Base-by-base conservation (phyloP, 371 early-diverging fungal genomes). In the Mortierella sp. region DNA sequence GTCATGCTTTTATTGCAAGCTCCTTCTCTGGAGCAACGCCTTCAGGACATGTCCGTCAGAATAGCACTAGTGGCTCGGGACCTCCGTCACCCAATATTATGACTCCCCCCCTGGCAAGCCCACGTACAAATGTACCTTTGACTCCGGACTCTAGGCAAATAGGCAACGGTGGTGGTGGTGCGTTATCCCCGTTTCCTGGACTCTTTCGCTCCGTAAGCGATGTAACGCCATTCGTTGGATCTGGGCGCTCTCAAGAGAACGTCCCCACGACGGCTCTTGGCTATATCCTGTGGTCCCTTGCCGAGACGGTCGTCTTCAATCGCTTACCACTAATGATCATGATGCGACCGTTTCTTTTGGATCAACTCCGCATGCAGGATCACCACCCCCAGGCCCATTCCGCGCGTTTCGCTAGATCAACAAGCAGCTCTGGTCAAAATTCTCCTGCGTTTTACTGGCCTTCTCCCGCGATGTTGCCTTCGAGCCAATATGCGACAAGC, bases 231-330 rank as follows among this genome's bases (percentile, higher is more conserved):
- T 59, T 52, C 20, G 60, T 62, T 26, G 68, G 55, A 59, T 28
- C 74, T 5, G 2, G 16, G 10, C 10, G 54, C 30, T 11, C 64
- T 1, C 35, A 30, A 24, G 67, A 68, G 8, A 72, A 52, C 12
- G 14, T 72, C 4, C 76, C 79, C 12, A 70, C 69, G 14, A 78
- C 81, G 2, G 72, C 86, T 2, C 87, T 88, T 55, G 89, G 89
- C 2, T 91, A 84, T 65, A 84, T 89, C 1, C 77, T 87, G 0
- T 91, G 91, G 91, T 81, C 88, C 2, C 88, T 91, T 60, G 77
- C 89, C 10, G 91, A 91, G 60, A 89, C 89, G 59, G 81, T 87
- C 6, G 67, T 87, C 6, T 85, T 79, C 51, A 88, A 85, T 55
- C 86, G 87, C 30, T 83, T 84, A 6, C 91, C 91, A 0, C 59